These are phyloP conservation scores for Citrus glauca DNA, from an alignment of 345 rosid genomes.

Conservation along the genomic window DNA sequence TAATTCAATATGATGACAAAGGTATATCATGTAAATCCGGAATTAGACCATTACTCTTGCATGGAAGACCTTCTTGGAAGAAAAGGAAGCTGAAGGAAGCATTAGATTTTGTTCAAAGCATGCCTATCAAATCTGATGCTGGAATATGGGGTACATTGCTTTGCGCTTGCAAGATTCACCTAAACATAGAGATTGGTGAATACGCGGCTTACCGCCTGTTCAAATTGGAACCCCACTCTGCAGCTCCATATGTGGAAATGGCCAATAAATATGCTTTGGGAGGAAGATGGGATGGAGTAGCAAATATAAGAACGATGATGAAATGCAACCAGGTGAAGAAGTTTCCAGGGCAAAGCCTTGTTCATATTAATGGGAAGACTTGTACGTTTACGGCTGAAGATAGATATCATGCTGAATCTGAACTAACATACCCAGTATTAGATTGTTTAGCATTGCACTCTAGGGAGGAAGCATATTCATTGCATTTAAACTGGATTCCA, in stretches of 20 bases:
- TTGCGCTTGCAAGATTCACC: conserved; percentile 54
- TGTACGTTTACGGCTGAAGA: conserved; percentile 50
- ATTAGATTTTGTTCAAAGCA: conserved; percentile 35
- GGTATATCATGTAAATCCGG: conserved; percentile 39
- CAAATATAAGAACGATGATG: conserved; percentile 44
- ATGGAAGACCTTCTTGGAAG: conserved; percentile 67
- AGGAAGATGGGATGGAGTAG: conserved; percentile 50
- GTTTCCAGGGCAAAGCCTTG: conserved; percentile 50
- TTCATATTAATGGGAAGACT: conserved; percentile 40
- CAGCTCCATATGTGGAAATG: conserved; percentile 60
- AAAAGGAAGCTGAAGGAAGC: conserved; percentile 49
- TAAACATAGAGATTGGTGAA: conserved; percentile 39
- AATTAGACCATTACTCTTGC: conserved; percentile 58
- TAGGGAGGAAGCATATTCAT: conserved; percentile 22
- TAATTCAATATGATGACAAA: conserved; percentile 38
- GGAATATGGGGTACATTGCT: conserved; percentile 61
- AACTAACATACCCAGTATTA: conserved; percentile 23
- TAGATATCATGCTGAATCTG: conserved; percentile 27
- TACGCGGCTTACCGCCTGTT: conserved; percentile 33
- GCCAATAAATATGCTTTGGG: conserved; percentile 50
- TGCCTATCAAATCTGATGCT: conserved; percentile 57
- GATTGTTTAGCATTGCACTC: conserved; percentile 36
- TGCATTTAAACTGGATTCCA: background rate
- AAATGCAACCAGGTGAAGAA: conserved; percentile 40
- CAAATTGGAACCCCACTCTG: conserved; percentile 36